Conservation (phyloP, 2,329 filamentous ascomycete genomes). For the Ustulina deusta region DNA sequence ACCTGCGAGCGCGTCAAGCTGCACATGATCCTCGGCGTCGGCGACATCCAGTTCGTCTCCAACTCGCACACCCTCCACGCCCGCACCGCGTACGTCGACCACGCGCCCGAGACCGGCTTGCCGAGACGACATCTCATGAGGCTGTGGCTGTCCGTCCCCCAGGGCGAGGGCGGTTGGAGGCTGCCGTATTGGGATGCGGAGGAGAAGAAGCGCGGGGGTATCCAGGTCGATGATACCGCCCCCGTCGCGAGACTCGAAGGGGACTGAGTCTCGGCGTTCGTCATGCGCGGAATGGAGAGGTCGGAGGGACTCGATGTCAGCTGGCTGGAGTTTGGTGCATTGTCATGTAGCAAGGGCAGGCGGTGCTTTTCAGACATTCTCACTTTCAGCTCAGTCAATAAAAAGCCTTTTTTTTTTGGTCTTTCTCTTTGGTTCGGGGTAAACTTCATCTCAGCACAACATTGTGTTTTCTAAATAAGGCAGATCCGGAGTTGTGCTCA, state of each 20-base stretch:
- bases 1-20: conserved; percentile 79
- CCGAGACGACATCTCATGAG: conserved; percentile 84
- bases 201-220: conserved; percentile 88
- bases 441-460: neutral
- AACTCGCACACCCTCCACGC: conserved; percentile 87
- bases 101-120: conserved; percentile 68
- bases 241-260: conserved; percentile 82
- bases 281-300: neutral
- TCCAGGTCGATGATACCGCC: conserved; percentile 85
- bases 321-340: conserved; percentile 24
- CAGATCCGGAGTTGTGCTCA: neutral
- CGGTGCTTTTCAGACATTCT: conserved; percentile 2
- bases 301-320: neutral
- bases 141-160: conserved; percentile 85
- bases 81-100: conserved; percentile 81
- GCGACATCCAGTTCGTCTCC: conserved; percentile 88
- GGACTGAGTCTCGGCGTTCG: conserved; percentile 61
- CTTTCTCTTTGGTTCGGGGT: neutral
- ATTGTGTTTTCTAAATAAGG: neutral
- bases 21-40: conserved; percentile 88
- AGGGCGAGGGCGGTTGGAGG: conserved; percentile 85
- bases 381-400: neutral
- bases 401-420: neutral
- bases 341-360: neutral
- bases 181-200: conserved; percentile 83